phyloP scores from a whole-genome alignment of 2,329 filamentous ascomycete species.

The Metarhizium album region DNA sequence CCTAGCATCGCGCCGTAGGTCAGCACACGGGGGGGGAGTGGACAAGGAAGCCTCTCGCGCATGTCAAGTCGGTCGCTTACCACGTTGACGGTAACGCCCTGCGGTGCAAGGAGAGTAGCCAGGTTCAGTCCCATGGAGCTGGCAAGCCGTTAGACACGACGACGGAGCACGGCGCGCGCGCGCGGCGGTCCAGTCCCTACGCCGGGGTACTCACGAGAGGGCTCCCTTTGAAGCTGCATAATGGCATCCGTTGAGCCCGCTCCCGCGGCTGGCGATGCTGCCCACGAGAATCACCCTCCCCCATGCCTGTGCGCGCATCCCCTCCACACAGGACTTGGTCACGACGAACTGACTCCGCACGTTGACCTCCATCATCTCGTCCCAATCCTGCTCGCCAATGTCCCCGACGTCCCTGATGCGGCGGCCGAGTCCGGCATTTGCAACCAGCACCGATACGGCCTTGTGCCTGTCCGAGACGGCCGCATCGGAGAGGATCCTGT shows the following conservation, averaged over 20 bases:
- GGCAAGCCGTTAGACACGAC: not conserved
- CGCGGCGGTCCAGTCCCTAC: not conserved
- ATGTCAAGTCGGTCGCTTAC: not conserved
- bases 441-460: conserved; percentile 4
- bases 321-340: conserved; percentile 5
- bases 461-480: conserved; percentile 1
- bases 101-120: conserved; percentile 4
- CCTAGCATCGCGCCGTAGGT: not conserved
- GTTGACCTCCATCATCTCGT: conserved; percentile 8
- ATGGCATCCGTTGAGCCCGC: conserved; percentile 7
- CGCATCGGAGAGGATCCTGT: not conserved
- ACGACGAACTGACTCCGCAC: conserved; percentile 7
- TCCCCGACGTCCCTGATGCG: conserved; percentile 5
- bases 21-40: no score
- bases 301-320: conserved; percentile 6
- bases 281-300: conserved; percentile 6
- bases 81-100: conserved; percentile 7
- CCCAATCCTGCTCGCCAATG: conserved; percentile 5
- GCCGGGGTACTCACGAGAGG: conserved; percentile 1
- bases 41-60: not conserved
- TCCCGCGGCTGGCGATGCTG: conserved; percentile 6
- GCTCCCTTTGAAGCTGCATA: conserved; percentile 8
- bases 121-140: conserved; percentile 8
- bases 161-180: not conserved
- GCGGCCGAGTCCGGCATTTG: conserved; percentile 6